A percentile compares a stretch with the other conserved stretches of the same genome.
These are phyloP conservation scores for Cercospora nicotianae DNA, from an alignment of 2,329 filamentous ascomycete genomes.

Conservation along the genomic window DNA sequence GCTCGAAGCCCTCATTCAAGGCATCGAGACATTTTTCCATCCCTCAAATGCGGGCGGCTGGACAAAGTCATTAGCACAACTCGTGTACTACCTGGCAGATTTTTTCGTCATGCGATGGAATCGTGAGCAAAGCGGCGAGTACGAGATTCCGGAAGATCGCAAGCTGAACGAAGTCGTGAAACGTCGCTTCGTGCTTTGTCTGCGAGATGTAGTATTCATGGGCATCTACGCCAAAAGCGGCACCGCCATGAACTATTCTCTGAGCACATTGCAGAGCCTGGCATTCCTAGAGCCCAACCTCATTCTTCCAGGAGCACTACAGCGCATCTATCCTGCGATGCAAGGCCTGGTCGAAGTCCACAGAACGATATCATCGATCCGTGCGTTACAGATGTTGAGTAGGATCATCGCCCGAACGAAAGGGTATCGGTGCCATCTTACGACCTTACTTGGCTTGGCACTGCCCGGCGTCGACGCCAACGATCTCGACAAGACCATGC, in stretches of 20 bases:
- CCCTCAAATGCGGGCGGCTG: constrained; percentile 92
- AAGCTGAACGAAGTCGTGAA: constrained; percentile 79
- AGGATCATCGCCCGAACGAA: constrained; percentile 89
- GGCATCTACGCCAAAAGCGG: constrained; percentile 95
- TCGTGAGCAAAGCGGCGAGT: constrained; percentile 86
- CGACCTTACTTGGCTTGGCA: constrained; percentile 85
- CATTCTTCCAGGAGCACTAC: constrained; percentile 87
- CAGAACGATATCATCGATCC: constrained; percentile 88
- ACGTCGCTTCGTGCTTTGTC: constrained; percentile 80
- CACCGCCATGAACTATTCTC: constrained; percentile 86
- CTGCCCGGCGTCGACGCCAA: constrained; percentile 97
- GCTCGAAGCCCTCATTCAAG: constrained; percentile 88
- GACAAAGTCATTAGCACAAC: constrained; percentile 85
- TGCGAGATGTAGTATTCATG: constrained; percentile 96
- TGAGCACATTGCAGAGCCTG: constrained; percentile 84
- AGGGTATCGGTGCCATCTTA: constrained; percentile 95
- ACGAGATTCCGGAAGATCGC: constrained; percentile 78
- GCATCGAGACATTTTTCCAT: constrained; percentile 97
- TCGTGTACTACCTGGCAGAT: constrained; percentile 89
- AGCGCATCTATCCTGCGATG: constrained; percentile 94
- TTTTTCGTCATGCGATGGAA: constrained; percentile 99
- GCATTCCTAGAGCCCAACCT: constrained; percentile 88
- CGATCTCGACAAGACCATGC: constrained; percentile 92
- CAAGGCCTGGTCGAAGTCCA: constrained; percentile 97
- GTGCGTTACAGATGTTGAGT: constrained; percentile 87